Conservation (phyloP, 441 rosid species). For the Populus tomentosa region DNA sequence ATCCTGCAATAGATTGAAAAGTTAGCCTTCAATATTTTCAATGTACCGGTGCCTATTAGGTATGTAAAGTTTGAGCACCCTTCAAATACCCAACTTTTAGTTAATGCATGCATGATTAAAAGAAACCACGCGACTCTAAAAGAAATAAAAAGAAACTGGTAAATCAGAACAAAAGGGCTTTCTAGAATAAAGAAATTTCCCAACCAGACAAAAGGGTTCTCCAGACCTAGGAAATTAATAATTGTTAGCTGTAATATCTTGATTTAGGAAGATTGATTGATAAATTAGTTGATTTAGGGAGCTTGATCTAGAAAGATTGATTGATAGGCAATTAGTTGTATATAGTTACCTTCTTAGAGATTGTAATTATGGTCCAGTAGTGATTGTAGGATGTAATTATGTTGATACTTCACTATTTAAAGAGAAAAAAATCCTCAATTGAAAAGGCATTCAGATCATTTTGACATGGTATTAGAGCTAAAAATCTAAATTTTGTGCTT, state of each 20-base stretch:
- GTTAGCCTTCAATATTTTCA: not conserved
- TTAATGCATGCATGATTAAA: not conserved
- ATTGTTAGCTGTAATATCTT: not conserved
- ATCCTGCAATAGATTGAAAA: not conserved
- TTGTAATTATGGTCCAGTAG: not conserved
- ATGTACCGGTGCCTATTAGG: no score
- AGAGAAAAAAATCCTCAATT: not conserved
- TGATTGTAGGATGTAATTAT: not conserved
- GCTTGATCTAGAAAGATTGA: not conserved
- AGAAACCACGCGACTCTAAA: no score
- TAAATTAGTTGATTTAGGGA: not conserved
- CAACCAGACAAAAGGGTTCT: not conserved
- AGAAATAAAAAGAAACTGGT: not conserved
- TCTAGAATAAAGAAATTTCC: not conserved
- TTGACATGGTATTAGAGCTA: not conserved
- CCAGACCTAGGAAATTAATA: not conserved
- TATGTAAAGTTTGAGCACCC: no score
- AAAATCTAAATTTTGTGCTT: not conserved
- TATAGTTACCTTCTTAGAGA: not conserved
- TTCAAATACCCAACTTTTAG: not conserved
- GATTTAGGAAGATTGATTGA: not conserved
- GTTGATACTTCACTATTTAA: not conserved
- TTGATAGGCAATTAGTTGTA: not conserved
- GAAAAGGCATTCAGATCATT: not conserved
- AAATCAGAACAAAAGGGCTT: not conserved